Evolutionary conservation across 768 basidiomycete genomes (phyloP), one percentile per base, ranked within the genome.

Genomic region (Russula lepida): DNA sequence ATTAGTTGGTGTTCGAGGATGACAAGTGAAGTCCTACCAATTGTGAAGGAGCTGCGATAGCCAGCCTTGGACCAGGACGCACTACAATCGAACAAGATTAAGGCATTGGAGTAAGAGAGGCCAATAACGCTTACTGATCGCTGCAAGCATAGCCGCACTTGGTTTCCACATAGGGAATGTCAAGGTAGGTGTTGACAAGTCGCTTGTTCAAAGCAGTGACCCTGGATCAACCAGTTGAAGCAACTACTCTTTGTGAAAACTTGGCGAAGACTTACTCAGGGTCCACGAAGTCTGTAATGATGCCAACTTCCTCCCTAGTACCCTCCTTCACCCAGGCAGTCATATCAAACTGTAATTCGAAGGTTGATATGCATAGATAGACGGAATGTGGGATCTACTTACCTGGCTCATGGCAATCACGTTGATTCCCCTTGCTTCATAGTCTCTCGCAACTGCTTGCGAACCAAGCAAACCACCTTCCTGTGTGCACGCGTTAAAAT

Each of bases 81-180:
- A 69, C 79, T 81, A 79, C 77, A 65, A 53, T 56, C 33, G 33
- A 28, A 39, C 41, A 35, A 49, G 56, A 66, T 71, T 62, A 74
- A 70, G 66, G 70, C 69, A 64, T 67, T 67, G 54, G 44, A 54
- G 49, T 54, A 53, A 48, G 64, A 32, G 67, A 66, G 70, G 71
- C 69, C 64, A 39, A 60, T 28, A 67, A 53, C 41, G 63, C 78
- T 70, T 75, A 92, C 89, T 95, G 92, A 73, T 95, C 93, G 67
- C 88, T 91, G 78, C 93, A 97, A 55, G 92, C 92, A 69, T 97
- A 95, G 37, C 89, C 92, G 75, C 94, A 95, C 77, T 87, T 79
- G 59, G 94, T 97, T 78, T 90, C 84, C 28, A 83, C 86, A 67
- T 82, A 91, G 28, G 93, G 92, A 65, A 95, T 92, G 69, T 84